Percentiles rank a stretch among this genome's conserved stretches.
These are phyloP conservation scores for Oldenlandia corymbosa DNA, from an alignment of 257 asterid species.

Conservation along the genomic window DNA sequence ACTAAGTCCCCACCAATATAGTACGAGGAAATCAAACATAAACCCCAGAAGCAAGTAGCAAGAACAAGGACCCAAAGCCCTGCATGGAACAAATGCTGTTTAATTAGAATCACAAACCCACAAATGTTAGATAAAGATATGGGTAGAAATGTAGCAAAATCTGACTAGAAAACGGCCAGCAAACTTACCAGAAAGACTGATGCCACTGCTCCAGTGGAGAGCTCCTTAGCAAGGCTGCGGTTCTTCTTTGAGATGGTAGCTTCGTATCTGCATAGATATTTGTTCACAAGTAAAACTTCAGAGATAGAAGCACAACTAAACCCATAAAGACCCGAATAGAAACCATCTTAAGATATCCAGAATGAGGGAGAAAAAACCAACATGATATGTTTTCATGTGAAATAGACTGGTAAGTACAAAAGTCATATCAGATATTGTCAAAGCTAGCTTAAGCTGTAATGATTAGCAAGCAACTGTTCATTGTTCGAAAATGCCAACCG, in stretches of 20 bases:
- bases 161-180: background rate
- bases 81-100: constrained; percentile 28
- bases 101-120: background rate
- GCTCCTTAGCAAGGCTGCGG: constrained; percentile 82
- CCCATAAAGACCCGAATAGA: background rate
- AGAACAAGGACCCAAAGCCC: constrained; percentile 96
- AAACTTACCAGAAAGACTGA: constrained; percentile 77
- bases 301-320: background rate
- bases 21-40: constrained; percentile 51
- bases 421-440: background rate
- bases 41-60: constrained; percentile 92
- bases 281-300: background rate
- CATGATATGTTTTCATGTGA: background rate
- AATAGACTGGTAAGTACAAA: background rate
- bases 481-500: background rate
- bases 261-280: constrained; percentile 61
- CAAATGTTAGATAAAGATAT: background rate
- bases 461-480: background rate
- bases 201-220: constrained; percentile 73
- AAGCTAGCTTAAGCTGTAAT: background rate
- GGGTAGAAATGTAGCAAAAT: background rate
- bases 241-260: constrained; percentile 86
- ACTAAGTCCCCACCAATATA: background rate
- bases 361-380: background rate
- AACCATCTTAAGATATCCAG: background rate